A percentile compares a stretch with the other conserved stretches of the same genome.
Evolutionary conservation across 2,329 filamentous ascomycete species (phyloP).

Genomic region (Alternaria gaisen): DNA sequence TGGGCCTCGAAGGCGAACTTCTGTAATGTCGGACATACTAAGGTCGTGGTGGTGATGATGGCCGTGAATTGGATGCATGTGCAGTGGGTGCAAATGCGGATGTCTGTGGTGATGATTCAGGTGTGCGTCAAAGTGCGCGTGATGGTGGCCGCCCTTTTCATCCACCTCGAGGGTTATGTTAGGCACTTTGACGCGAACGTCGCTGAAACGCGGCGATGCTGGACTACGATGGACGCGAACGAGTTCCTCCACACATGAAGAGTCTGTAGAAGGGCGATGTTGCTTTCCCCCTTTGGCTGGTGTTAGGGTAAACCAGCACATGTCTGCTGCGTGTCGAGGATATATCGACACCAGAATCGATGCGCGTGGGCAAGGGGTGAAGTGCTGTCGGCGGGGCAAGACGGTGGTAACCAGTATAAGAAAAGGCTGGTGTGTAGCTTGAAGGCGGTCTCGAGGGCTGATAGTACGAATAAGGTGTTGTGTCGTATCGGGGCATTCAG

Average conservation of each 20-base stretch:
- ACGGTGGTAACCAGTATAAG: conserved; percentile 31
- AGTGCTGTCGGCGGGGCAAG: conserved; percentile 34
- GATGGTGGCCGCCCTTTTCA: conserved; percentile 27
- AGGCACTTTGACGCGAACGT: conserved; percentile 34
- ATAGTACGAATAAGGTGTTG: conserved; percentile 24
- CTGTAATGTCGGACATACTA: conserved; percentile 1
- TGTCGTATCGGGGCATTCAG: conserved; percentile 35
- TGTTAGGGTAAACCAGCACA: conserved; percentile 48
- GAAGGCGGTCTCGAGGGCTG: conserved; percentile 30
- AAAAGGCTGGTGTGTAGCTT: conserved; percentile 30
- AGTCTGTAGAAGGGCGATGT: conserved; percentile 28
- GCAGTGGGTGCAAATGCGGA: conserved; percentile 36
- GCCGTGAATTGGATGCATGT: conserved; percentile 34
- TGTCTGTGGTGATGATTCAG: conserved; percentile 29
- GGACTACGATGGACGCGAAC: conserved; percentile 38
- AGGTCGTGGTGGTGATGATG: conserved; percentile 18
- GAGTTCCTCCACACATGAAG: conserved; percentile 40
- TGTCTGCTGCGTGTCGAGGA: conserved; percentile 19
- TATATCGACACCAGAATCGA: conserved; percentile 27
- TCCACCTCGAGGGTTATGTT: conserved; percentile 28
- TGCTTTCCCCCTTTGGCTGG: conserved; percentile 32
- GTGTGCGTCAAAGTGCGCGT: conserved; percentile 29
- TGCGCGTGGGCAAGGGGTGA: conserved; percentile 28
- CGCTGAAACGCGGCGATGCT: conserved; percentile 29
- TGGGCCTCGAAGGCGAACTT: conserved; percentile 27